Conservation (phyloP, 2,329 filamentous ascomycete species). For the Fusarium nodosum region DNA sequence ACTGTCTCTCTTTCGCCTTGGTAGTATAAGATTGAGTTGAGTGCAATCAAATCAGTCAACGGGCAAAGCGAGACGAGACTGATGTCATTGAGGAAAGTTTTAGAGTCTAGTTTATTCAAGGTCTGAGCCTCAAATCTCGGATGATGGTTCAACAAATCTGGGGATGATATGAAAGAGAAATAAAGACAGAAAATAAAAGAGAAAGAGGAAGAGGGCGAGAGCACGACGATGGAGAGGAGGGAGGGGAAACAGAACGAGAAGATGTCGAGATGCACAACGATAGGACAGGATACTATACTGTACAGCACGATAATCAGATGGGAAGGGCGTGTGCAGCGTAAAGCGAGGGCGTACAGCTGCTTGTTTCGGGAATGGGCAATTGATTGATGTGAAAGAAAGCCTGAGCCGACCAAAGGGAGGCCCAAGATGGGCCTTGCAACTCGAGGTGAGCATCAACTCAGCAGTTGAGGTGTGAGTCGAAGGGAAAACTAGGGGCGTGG, state of each 20-base stretch:
- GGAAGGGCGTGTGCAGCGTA: conserved; percentile 19
- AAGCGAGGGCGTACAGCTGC: conserved; percentile 21
- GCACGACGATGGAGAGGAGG: not conserved
- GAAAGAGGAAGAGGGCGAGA: not conserved
- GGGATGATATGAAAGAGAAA: not conserved
- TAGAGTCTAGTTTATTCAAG: not conserved
- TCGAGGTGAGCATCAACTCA: conserved; percentile 6
- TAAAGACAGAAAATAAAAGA: not conserved
- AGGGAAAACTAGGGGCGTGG: conserved; percentile 30
- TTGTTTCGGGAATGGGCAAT: conserved; percentile 41
- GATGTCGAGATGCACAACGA: conserved; percentile 17
- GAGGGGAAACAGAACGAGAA: conserved; percentile 18
- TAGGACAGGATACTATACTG: conserved; percentile 9
- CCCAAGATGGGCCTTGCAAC: conserved; percentile 14
- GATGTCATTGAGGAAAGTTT: conserved; percentile 24
- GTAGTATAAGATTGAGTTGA: conserved; percentile 22
- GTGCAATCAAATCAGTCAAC: conserved; percentile 23
- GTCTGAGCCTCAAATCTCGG: conserved; percentile 1
- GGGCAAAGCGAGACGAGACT: conserved; percentile 34
- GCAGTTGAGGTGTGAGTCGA: conserved; percentile 20
- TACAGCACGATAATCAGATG: conserved; percentile 22
- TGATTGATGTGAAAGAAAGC: conserved; percentile 25
- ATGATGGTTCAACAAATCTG: not conserved
- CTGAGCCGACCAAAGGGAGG: conserved; percentile 40
- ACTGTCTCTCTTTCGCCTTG: conserved; percentile 34